Evolutionary conservation across 164 flowering plant species (phyloP), one percentile per base, ranked within the genome.

Genomic region (Malania oleifera): DNA sequence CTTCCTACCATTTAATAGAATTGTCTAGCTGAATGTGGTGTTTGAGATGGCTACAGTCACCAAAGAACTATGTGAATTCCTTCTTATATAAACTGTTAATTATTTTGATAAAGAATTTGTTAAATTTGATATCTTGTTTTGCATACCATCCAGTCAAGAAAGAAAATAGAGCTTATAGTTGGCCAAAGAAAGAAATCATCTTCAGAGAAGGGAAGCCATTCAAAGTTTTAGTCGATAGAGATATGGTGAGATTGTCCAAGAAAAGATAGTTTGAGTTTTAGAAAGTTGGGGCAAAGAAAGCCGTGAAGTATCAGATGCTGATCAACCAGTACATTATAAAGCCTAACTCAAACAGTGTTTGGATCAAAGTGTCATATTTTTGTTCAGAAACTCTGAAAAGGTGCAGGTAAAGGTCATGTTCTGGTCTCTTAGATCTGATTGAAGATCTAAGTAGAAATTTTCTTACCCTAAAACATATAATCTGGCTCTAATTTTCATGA

Each of bases 121-220:
- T 47, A 56, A 60, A 59, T 68, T 77, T 71, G 59, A 65, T 68
- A 57, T 66, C 46, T 69, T 79, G 79, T 64, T 70, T 72, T 76
- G 72, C 75, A 52, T 73, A 78, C 71, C n/a, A n/a, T n/a, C n/a
- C 97, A 85, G 97, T 86, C 73, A 81, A 77, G 67, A 81, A 79
- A 80, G 85, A 79, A n/a, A n/a, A 54, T 79, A 85, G 69, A 85
- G 89, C 76, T 71, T 81, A 73, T 77, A 86, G 75, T 76, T 87
- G 84, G 75, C 74, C 74, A 91, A 85, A 79, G 86, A 77, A 81
- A 79, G 83, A 79, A 68, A 60, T 70, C 68, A 49, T 77, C 78
- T 66, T 67, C 80, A 73, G 74, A 74, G 79, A 74, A 67, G 64
- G 75, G 73, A 77, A 77, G 85, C 74, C 52, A n/a, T n/a, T 69